Conservation (phyloP, 345 rosid genomes). For the Boechera retrofracta region DNA sequence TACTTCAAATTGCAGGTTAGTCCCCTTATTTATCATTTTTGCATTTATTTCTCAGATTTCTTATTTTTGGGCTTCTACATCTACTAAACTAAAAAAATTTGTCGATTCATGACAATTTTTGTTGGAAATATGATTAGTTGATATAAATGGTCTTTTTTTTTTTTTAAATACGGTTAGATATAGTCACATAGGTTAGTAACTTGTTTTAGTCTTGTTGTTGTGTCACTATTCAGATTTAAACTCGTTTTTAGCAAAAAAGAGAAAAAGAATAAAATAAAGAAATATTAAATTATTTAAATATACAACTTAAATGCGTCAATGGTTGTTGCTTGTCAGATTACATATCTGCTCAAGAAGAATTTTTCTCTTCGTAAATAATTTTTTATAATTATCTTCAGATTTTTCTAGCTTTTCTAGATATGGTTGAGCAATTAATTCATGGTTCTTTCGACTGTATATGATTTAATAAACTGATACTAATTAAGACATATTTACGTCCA, state of each 20-base stretch:
- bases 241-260: too few species aligned
- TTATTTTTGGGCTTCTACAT: neutral
- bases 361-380: neutral
- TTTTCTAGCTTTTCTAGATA: neutral
- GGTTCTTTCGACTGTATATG: neutral
- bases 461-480: neutral
- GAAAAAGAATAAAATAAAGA: too few species aligned
- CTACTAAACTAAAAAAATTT: too few species aligned
- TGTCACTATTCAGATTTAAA: too few species aligned
- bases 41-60: neutral
- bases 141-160: too few species aligned
- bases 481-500: too few species aligned
- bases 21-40: conserved; percentile 1
- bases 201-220: too few species aligned
- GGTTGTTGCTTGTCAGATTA: conserved; percentile 28
- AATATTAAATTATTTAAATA: neutral
- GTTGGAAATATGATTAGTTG: too few species aligned
- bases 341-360: neutral
- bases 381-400: neutral
- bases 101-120: neutral
- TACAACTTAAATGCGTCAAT: conserved; percentile 22
- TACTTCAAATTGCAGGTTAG: neutral
- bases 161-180: too few species aligned
- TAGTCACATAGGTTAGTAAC: too few species aligned
- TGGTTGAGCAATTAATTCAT: neutral